phyloP scores from a whole-genome alignment of 371 early-diverging fungal genomes.

The Rhizopus microsporus region DNA sequence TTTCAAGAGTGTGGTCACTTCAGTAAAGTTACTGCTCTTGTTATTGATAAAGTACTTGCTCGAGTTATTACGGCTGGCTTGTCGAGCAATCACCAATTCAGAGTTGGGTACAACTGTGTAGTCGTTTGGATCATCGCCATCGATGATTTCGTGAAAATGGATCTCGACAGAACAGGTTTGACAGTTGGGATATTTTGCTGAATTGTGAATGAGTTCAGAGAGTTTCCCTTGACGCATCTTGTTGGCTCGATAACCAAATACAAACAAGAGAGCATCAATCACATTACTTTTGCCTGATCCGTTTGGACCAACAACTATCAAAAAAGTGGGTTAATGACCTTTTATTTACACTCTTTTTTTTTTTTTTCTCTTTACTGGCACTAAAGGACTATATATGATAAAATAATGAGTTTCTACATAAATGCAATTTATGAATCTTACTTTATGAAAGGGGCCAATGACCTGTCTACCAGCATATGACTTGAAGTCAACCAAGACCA shows the following conservation, averaged over 20 bases:
- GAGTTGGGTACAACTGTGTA: conserved; percentile 72
- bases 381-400: conserved; percentile 44
- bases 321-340: conserved; percentile 1
- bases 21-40: conserved; percentile 69
- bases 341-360: background rate
- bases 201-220: conserved; percentile 96
- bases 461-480: conserved; percentile 92
- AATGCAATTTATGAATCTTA: conserved; percentile 29
- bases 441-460: conserved; percentile 98
- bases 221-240: conserved; percentile 98
- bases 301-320: conserved; percentile 94
- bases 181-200: conserved; percentile 72
- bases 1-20: conserved; percentile 88
- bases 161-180: conserved; percentile 90
- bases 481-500: conserved; percentile 95
- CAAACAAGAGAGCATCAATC: conserved; percentile 98
- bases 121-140: conserved; percentile 63
- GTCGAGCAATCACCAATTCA: conserved; percentile 78
- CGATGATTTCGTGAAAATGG: conserved; percentile 91
- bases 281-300: conserved; percentile 99
- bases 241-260: conserved; percentile 99
- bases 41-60: conserved; percentile 87
- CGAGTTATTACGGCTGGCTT: conserved; percentile 71
- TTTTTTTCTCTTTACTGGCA: conserved; percentile 33
- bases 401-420: background rate